A percentile compares a stretch with the other conserved stretches of the same genome.
phyloP scores from a whole-genome alignment of 2,329 filamentous ascomycete species.

The Trichophyton rubrum region DNA sequence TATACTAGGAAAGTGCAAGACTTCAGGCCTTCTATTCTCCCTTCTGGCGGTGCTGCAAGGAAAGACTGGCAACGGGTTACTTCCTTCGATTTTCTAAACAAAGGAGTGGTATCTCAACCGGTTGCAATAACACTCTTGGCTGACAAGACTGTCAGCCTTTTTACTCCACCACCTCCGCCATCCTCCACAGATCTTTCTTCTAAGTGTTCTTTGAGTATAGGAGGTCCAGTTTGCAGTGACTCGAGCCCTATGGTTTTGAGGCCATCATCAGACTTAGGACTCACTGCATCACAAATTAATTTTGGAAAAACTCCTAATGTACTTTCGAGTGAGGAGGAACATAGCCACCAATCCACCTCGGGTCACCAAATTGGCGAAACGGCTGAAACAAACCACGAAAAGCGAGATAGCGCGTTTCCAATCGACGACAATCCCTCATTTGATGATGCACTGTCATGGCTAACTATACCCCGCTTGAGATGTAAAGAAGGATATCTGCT shows the following conservation, averaged over 20 bases:
- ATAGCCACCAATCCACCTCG: background rate
- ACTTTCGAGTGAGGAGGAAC: background rate
- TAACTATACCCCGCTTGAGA: conserved; percentile 33
- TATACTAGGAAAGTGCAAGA: conserved; percentile 37
- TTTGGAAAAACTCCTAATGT: conserved; percentile 17
- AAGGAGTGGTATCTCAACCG: conserved; percentile 36
- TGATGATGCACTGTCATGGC: conserved; percentile 29
- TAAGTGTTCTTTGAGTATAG: conserved; percentile 24
- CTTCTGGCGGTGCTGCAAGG: conserved; percentile 31
- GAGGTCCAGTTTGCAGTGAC: conserved; percentile 16
- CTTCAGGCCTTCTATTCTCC: conserved; percentile 35
- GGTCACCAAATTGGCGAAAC: conserved; percentile 8
- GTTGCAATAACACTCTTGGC: conserved; percentile 42
- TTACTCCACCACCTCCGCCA: conserved; percentile 35
- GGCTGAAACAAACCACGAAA: conserved; percentile 29
- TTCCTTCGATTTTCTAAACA: conserved; percentile 49
- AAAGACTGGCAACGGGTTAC: conserved; percentile 39
- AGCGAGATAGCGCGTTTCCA: conserved; percentile 25
- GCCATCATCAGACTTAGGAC: conserved; percentile 20
- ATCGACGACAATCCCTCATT: conserved; percentile 22
- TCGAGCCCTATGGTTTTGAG: conserved; percentile 22
- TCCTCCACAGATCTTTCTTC: conserved; percentile 29
- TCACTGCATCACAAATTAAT: conserved; percentile 21
- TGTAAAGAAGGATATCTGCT: conserved; percentile 45
- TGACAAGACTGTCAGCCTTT: conserved; percentile 39